Evolutionary conservation across 2,329 filamentous ascomycete genomes (phyloP).

Genomic region (Aspergillus sp.): DNA sequence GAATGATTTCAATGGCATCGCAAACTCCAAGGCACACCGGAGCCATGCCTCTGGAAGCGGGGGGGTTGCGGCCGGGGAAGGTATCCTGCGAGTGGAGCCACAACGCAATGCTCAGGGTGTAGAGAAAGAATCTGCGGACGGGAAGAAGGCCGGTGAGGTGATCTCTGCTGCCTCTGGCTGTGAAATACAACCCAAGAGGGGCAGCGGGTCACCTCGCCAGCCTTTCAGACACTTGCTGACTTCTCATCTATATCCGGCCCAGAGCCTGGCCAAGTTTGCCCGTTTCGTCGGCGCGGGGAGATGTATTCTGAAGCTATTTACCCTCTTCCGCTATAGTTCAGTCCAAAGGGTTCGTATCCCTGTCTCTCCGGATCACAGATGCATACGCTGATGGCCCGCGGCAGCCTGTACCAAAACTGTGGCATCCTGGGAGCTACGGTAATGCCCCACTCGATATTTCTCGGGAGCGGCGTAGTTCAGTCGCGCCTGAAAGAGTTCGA

Average conservation of each 20-base stretch:
- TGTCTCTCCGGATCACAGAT: not conserved
- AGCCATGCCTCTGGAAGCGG: slow-evolving; percentile 21
- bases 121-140: slow-evolving; percentile 10
- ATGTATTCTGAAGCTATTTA: slow-evolving; percentile 47
- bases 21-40: slow-evolving; percentile 47
- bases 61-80: slow-evolving; percentile 13
- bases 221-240: slow-evolving; percentile 11
- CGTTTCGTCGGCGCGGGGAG: slow-evolving; percentile 41
- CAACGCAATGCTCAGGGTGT: slow-evolving; percentile 13
- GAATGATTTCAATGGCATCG: slow-evolving; percentile 52
- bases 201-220: slow-evolving; percentile 24
- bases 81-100: slow-evolving; percentile 14
- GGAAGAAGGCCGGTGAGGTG: slow-evolving; percentile 20
- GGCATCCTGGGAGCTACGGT: slow-evolving; percentile 46
- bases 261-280: slow-evolving; percentile 30
- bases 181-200: slow-evolving; percentile 18
- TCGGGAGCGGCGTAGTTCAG: slow-evolving; percentile 49
- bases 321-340: slow-evolving; percentile 45
- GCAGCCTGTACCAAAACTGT: slow-evolving; percentile 45
- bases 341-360: slow-evolving; percentile 37
- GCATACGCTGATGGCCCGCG: slow-evolving; percentile 5
- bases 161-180: slow-evolving; percentile 17
- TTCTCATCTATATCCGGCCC: slow-evolving; percentile 13
- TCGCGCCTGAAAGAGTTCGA: slow-evolving; percentile 43
- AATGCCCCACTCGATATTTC: slow-evolving; percentile 52